Conservation (phyloP, 768 basidiomycete genomes). For the Amanita fuliginea region DNA sequence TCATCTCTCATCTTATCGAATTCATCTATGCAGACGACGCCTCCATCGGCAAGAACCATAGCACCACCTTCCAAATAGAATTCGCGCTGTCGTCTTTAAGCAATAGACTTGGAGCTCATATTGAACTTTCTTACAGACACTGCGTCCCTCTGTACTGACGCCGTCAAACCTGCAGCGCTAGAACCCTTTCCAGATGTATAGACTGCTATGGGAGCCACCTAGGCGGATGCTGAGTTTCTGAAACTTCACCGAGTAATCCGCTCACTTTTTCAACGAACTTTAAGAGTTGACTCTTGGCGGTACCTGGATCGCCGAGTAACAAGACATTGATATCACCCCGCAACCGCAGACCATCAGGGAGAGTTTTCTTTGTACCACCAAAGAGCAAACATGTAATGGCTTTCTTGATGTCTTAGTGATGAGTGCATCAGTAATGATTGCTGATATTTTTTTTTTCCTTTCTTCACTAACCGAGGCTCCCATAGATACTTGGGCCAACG, state of each 20-base stretch:
- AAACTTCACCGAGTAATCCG: not conserved
- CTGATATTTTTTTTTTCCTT: not conserved
- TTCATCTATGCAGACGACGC: constrained; percentile 98
- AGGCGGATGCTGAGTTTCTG: not conserved
- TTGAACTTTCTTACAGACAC: constrained; percentile 54
- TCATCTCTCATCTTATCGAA: constrained; percentile 99
- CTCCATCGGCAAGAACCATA: constrained; percentile 97
- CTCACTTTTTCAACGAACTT: constrained; percentile 95
- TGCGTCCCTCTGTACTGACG: constrained; percentile 90
- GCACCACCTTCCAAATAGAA: constrained; percentile 99
- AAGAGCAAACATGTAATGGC: constrained; percentile 94
- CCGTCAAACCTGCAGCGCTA: constrained; percentile 96
- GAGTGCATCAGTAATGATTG: not conserved
- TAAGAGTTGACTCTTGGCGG: constrained; percentile 93
- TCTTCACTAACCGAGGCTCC: constrained; percentile 61
- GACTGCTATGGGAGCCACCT: constrained; percentile 96
- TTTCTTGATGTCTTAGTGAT: constrained; percentile 85
- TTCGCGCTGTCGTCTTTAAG: constrained; percentile 53
- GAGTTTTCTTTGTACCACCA: constrained; percentile 92
- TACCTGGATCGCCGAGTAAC: constrained; percentile 94
- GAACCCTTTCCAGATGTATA: constrained; percentile 99
- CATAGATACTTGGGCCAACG: constrained; percentile 95
- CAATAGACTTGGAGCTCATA: not conserved
- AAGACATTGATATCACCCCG: constrained; percentile 98
- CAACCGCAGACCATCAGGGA: constrained; percentile 95